phyloP scores from a whole-genome alignment of 345 rosid species.

The Salix arbutifolia region DNA sequence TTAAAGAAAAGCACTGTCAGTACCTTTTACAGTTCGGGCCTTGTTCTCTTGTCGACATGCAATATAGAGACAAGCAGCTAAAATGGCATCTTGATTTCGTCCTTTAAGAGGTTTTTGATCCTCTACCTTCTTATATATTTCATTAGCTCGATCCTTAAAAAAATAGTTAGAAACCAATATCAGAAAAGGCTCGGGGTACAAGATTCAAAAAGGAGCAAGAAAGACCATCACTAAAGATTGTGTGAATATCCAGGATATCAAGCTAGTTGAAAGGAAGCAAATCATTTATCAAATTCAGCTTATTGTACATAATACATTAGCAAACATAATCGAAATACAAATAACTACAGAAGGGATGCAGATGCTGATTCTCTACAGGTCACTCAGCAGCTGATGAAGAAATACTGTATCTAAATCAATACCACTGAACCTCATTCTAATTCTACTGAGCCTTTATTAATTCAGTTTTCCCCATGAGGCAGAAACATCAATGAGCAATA shows the following conservation, averaged over 20 bases:
- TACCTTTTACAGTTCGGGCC: conserved; percentile 52
- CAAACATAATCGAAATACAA: not conserved
- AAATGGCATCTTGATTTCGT: conserved; percentile 42
- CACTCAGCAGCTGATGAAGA: not conserved
- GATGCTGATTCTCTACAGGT: not conserved
- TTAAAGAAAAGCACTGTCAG: not conserved
- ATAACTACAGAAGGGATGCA: not conserved
- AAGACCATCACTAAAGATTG: not conserved
- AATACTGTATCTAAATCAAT: not conserved
- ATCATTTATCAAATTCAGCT: too few relatives aligned
- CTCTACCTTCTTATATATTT: conserved; percentile 54
- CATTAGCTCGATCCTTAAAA: conserved; percentile 49
- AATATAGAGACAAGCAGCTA: conserved; percentile 53
- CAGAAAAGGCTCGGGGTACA: not conserved
- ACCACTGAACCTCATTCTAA: not conserved
- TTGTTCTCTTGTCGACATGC: conserved; percentile 50
- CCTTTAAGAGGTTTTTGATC: conserved; percentile 50
- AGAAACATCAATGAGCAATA: not conserved
- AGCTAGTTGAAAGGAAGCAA: too few relatives aligned
- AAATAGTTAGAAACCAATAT: not conserved
- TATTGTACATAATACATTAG: not conserved
- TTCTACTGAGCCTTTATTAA: not conserved
- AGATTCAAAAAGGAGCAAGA: not conserved
- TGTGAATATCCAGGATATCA: too few relatives aligned
- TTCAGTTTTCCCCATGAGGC: not conserved